phyloP scores from a whole-genome alignment of 1,139 yeast genomes.

The Suhomyces choctaworum region DNA sequence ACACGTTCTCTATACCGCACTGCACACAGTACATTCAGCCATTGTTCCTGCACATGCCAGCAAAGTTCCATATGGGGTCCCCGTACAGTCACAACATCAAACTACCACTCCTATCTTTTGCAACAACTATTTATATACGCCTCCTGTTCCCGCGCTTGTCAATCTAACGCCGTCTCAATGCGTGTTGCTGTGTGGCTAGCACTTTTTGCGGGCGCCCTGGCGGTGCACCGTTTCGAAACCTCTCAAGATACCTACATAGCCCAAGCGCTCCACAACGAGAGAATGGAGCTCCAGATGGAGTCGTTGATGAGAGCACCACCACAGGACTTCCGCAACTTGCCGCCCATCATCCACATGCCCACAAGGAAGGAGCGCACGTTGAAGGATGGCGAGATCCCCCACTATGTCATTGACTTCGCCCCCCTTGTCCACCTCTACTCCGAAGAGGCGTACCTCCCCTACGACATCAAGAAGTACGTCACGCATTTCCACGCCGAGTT shows the following conservation, averaged over 20 bases:
- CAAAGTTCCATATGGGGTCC: no score
- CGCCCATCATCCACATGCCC: constrained; percentile 40
- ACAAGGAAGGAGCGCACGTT: constrained; percentile 34
- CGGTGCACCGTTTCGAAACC: constrained; percentile 6
- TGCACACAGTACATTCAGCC: no score
- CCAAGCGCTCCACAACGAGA: constrained; percentile 9
- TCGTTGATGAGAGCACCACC: constrained; percentile 32
- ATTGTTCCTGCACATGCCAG: no score
- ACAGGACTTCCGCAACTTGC: constrained; percentile 30
- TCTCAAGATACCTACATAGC: constrained; percentile 14
- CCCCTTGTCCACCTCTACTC: constrained; percentile 86
- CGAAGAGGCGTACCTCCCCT: constrained; percentile 86
- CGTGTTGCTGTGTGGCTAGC: constrained; percentile 2
- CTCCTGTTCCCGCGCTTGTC: no score
- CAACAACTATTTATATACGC: no score
- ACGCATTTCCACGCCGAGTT: constrained; percentile 55
- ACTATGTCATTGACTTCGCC: constrained; percentile 68
- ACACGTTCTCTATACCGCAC: no score
- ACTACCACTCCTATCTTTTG: no score
- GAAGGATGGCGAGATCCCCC: constrained; percentile 64
- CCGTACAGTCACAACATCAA: no score
- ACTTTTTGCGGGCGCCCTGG: constrained; percentile 1
- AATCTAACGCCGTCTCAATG: no score
- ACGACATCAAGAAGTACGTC: constrained; percentile 72
- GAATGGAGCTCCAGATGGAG: constrained; percentile 21